Base-by-base conservation (phyloP, 164 flowering plant species). In the Platanus orientalis region DNA sequence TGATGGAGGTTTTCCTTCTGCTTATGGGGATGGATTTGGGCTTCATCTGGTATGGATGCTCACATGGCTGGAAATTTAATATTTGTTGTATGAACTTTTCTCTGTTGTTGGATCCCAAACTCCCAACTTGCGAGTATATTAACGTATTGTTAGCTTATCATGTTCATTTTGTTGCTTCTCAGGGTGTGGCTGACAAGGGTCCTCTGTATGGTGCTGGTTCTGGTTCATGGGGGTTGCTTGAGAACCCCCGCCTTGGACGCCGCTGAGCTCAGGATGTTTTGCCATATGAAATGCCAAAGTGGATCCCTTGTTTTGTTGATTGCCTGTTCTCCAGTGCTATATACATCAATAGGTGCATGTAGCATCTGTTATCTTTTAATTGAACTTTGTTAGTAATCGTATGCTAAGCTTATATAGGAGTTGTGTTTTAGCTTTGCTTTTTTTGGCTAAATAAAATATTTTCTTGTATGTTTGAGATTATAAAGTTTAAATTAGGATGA, bases 11-110 rank as follows among this genome's bases (percentile, higher is more conserved):
- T 83, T 67, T 64, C 70, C 84, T 66, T 54, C 80, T 63, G 66
- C 86, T 27, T 86, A 80, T 80, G 94, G 86, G 39, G 88, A 84
- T 76, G 84, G 84, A 61, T 86, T 85, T 75, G 84, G 84, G 23
- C 57, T 55, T 78, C 87, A 73, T 67, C 27, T 70, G 90, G 98
- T 89, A 80, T 58, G 80, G 23, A 23, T 69, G 56, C 49, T 69
- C 26, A 56, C 54, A 26, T 42, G 7, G 36, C 55, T 44, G 3
- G 44, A 55, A 16, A 52, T 40, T 32, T 69, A 23, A 21, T 17
- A 13, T 25, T 47, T 50, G 2, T 23, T 21, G 42, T 50, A n/a
- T 16, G 49, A 45, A 45, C 19, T 16, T 19, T 49, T 16, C 36
- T 48, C n/a, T n/a, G 27, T 45, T 65, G 25, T 30, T 28, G 26